Base-by-base conservation (phyloP, 2,329 filamentous ascomycete genomes). In the Penicillium sp. region DNA sequence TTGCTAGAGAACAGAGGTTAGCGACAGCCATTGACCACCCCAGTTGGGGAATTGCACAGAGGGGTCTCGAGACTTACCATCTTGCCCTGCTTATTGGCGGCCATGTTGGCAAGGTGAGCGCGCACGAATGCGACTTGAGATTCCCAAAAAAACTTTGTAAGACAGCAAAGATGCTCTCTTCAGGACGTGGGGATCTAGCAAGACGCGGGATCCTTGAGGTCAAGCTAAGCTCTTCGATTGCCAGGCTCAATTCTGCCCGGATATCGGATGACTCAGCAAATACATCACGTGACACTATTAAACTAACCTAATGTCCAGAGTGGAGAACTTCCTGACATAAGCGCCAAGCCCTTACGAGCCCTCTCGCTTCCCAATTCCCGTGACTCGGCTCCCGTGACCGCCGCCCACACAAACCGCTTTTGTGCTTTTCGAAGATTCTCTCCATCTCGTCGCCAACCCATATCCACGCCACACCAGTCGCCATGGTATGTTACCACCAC, bases 1-100 rank as follows among this genome's bases (percentile, higher is more conserved):
- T 85, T 85, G 82, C 86, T 88, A 78, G 56, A 75, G 50, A 54
- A 50, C 33, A 59, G 53, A 47, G 39, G 55, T 66, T 65, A 60
- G 59, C 65, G 83, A 90, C 82, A 89, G 87, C 82, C 79, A 67
- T 66, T 65, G 66, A 62, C 53, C 53, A 53, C 56, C 60, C 35
- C 50, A 63, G 56, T 51, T 35, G 50, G 53, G 58, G 47, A 46
- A 51, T 52, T 56, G 43, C 50, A 62, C 55, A 54, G 58, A 62
- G 55, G 55, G 51, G 58, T 41, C 9, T 5, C 19, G 58, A 56
- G 54, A 88, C 91, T 85, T 83, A 98, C 95, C 95, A 99, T 98
- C 86, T 99, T 98, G 81, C 95, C 95, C 81, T 97, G 93, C 81
- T 96, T 96, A 86, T 96, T 94, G 63, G 78, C 72, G 76, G 88